Percentiles rank a stretch among this genome's conserved stretches.
Conservation (phyloP, 2,329 filamentous ascomycete species). For the Curvularia spicifera region DNA sequence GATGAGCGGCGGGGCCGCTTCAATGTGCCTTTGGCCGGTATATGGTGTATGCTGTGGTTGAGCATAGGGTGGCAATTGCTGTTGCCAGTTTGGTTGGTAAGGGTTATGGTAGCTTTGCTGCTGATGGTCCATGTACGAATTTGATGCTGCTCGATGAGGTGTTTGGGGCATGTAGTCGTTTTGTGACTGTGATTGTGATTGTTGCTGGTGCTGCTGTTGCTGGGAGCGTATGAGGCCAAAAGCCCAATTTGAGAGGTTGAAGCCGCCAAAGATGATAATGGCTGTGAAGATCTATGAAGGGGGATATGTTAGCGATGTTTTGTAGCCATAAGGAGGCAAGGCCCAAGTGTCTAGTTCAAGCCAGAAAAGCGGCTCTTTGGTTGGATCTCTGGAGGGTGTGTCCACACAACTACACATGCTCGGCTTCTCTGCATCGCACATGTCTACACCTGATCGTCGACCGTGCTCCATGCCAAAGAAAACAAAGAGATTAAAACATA, state of each 20-base stretch:
- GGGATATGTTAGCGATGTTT: constrained; percentile 16
- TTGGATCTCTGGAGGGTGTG: neutral
- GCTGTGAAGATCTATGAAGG: constrained; percentile 55
- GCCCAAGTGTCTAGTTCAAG: neutral
- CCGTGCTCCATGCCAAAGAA: neutral
- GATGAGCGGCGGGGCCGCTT: constrained; percentile 28
- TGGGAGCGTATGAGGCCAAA: constrained; percentile 61
- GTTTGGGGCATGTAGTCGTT: constrained; percentile 40
- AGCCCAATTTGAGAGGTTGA: constrained; percentile 65
- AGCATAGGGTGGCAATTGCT: constrained; percentile 7
- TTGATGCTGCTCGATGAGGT: constrained; percentile 34
- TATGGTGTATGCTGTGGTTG: constrained; percentile 22
- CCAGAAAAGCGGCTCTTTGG: neutral
- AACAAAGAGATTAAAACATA: constrained; percentile 44
- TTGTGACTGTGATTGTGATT: constrained; percentile 10
- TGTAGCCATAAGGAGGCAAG: neutral
- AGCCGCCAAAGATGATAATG: constrained; percentile 58
- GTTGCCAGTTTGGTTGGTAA: constrained; percentile 27
- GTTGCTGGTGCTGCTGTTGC: constrained; percentile 16
- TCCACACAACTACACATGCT: neutral
- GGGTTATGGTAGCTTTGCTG: constrained; percentile 23
- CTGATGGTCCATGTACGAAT: constrained; percentile 23
- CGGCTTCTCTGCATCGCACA: no score
- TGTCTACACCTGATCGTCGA: neutral
- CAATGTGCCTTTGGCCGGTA: constrained; percentile 22